Evolutionary conservation across 306 rosid species (phyloP), one percentile per base, ranked within the genome.

Genomic region (Boehmeria nivea): DNA sequence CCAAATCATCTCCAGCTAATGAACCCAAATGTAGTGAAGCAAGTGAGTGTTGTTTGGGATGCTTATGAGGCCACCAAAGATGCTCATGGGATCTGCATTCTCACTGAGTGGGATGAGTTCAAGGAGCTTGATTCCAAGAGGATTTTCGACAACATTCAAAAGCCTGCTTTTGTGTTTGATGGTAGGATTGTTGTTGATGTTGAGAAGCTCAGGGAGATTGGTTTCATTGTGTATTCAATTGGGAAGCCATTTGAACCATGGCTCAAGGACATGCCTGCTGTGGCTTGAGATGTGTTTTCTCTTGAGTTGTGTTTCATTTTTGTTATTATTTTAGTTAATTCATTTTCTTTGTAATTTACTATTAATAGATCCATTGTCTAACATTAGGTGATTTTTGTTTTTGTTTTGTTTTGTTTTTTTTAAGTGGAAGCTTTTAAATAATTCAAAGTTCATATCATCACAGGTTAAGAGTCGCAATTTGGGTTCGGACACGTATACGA

Each of bases 91-190:
- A 63, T 87, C 14, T 87, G 96, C 76, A 70, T 87, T 77, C 80
- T 87, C 4, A 87, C 96, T 0, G 96, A 87, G 74, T 87, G 96
- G 94, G 94, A 87, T 21, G 94, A 84, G 56, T 84, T 87, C 76
- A 87, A 64, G 85, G 62, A 28, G 13, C 78, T 87, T 53, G 96
- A 84, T 79, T 87, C 59, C 65, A 64, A 81, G 39, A 84, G 60
- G 71, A 72, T 87, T 15, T 87, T 57, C 72, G 61, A 79, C 10
- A 66, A 54, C 12, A 84, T 87, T 94, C 83, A 71, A 73, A 87
- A 84, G 54, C 96, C 96, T 6, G 94, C 96, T 16, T 87, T 81
- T 77, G 78, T 84, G 42, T 87, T 87, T 46, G 87, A 87, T 68
- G 94, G 96, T 33, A 79, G 96, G 68, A 84, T 75, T 62, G 59